Evolutionary conservation across 257 asterid species (phyloP), one percentile per base, ranked within the genome.

Genomic region (Solanum sitiens): DNA sequence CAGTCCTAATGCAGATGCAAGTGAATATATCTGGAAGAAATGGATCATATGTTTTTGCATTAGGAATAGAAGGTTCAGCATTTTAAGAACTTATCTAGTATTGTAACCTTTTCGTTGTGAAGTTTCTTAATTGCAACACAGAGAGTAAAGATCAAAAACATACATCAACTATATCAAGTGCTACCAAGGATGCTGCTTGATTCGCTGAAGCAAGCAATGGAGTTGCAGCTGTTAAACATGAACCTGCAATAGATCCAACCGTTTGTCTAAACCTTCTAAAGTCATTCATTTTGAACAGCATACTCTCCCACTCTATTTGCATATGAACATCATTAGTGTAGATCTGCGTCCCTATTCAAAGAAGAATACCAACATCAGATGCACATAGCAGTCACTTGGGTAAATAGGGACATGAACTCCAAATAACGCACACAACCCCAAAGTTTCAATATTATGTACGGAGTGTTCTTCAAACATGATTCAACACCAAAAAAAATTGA

Each of bases 221-320:
- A 88, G 98, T 94, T 27, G 93, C 96, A 86, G 99, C 91, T 85
- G 88, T 88, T 76, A 96, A 88, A 91, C 99, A 97, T 80, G 99
- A 96, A 83, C 95, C 94, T 4, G 93, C 95, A 76, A 97, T 92
- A 71, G 99, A 94, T 89, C 99, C 99, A 92, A 97, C 96, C 76
- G 93, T 93, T 87, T 93, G 87, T 84, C 99, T 89, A 84, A 92
- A 94, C 90, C 99, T 91, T 94, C 92, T 92, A 83, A 94, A 95
- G 87, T 95, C 95, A 59, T 91, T 96, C 90, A 97, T 93, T 87
- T 92, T 92, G 91, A 94, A 93, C 88, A 95, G 21, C 70, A 93
- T 83, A 50, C 95, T 90, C 89, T 97, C 98, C 98, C 95, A 96
- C 89, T 93, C 92, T 86, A 93, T 91, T 90, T 89, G 92, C 79